These are phyloP conservation scores for Ajuga chamaepitys DNA, from an alignment of 257 asterid species.

Conservation along the genomic window DNA sequence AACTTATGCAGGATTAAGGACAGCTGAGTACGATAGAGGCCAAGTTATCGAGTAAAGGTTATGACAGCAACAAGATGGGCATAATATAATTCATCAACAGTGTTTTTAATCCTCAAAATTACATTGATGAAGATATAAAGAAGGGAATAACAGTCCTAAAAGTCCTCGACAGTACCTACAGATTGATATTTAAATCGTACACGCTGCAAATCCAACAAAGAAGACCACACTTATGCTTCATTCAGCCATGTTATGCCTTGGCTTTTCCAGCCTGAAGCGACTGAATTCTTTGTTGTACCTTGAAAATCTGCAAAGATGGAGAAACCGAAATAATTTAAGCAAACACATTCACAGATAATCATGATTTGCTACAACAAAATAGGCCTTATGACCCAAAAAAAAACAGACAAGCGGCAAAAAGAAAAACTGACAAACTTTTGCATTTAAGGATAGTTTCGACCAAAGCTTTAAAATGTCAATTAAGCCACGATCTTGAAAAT, in stretches of 20 bases:
- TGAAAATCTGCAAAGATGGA: constrained; percentile 44
- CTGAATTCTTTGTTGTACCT: constrained; percentile 80
- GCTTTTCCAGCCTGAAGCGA: constrained; percentile 78
- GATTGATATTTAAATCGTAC: constrained; percentile 9
- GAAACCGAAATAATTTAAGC: neutral
- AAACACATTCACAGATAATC: neutral
- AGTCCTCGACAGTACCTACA: constrained; percentile 20
- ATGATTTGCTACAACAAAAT: neutral
- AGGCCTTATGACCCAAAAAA: neutral
- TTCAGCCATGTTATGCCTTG: constrained; percentile 42
- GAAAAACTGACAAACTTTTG: no score
- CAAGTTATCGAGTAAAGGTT: neutral
- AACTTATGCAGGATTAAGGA: neutral
- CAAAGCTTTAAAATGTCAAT: no score
- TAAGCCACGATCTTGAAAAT: no score
- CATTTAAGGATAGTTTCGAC: no score
- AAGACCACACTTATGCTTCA: constrained; percentile 12
- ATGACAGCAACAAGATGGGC: constrained; percentile 1
- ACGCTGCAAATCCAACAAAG: constrained; percentile 12
- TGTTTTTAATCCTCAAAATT: constrained; percentile 1
- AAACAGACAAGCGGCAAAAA: no score
- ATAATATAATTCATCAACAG: constrained; percentile 11
- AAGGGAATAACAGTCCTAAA: neutral
- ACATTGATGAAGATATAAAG: constrained; percentile 19
- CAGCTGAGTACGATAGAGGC: neutral